These are phyloP conservation scores for Trichosporon sp. DNA, from an alignment of 1,284 basidiomycete species.

Conservation along the genomic window DNA sequence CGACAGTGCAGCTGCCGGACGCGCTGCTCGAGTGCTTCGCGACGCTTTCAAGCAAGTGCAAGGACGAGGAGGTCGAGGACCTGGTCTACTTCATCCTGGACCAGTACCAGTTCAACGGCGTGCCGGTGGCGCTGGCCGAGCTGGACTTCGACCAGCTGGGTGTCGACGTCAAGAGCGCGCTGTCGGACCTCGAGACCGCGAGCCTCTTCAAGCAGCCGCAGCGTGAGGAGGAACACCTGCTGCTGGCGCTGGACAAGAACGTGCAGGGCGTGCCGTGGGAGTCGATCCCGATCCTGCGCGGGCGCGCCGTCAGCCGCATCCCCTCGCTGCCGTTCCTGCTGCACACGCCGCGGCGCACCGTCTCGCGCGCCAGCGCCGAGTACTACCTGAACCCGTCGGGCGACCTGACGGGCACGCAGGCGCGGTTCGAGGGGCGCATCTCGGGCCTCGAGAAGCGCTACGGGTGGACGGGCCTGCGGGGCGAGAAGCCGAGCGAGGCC, in stretches of 20 bases:
- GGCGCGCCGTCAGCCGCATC: slow-evolving; percentile 83
- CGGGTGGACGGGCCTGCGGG: slow-evolving; percentile 81
- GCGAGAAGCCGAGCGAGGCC: slow-evolving; percentile 70
- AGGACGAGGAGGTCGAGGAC: slow-evolving; percentile 93
- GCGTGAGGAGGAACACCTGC: slow-evolving; percentile 59
- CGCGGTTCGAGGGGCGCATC: slow-evolving; percentile 73
- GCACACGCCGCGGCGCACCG: slow-evolving; percentile 44
- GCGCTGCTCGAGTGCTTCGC: slow-evolving; percentile 79
- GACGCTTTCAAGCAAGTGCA: slow-evolving; percentile 69
- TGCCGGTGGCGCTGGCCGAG: slow-evolving; percentile 83
- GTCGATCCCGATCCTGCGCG: slow-evolving; percentile 79
- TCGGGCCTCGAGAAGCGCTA: slow-evolving; percentile 58
- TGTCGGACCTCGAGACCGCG: slow-evolving; percentile 63
- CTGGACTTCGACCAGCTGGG: slow-evolving; percentile 75
- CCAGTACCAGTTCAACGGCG: slow-evolving; percentile 86
- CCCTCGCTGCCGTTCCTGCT: slow-evolving; percentile 82
- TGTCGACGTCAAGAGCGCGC: slow-evolving; percentile 51
- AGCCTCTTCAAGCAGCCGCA: slow-evolving; percentile 21
- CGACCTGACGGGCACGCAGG: slow-evolving; percentile 79
- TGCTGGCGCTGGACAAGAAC: slow-evolving; percentile 87
- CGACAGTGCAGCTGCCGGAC: slow-evolving; percentile 60
- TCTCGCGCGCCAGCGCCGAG: slow-evolving; percentile 67
- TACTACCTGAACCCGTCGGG: slow-evolving; percentile 90
- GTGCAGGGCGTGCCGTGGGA: slow-evolving; percentile 93
- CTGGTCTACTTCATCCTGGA: slow-evolving; percentile 90